Conservation (phyloP, 2,329 filamentous ascomycete genomes). For the Chaetomium strumarium region DNA sequence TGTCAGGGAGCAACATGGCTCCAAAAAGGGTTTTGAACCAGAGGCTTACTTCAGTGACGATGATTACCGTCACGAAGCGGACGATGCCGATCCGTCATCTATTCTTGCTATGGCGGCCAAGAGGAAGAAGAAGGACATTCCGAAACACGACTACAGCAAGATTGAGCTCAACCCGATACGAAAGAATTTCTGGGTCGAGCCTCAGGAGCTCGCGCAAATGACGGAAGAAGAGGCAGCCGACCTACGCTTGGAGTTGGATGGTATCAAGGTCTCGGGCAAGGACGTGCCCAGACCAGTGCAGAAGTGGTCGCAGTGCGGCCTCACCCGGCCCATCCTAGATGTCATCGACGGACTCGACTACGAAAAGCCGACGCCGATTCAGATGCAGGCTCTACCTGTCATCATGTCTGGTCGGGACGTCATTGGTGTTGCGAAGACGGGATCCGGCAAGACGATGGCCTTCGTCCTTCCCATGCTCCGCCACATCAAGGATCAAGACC, state of each 20-base stretch:
- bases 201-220: conserved; percentile 74
- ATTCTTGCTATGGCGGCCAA: conserved; percentile 52
- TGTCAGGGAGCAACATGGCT: conserved; percentile 33
- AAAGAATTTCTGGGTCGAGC: conserved; percentile 93
- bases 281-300: conserved; percentile 89
- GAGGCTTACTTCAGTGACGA: conserved; percentile 88
- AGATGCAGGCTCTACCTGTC: conserved; percentile 88
- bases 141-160: conserved; percentile 78
- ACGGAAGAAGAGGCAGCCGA: conserved; percentile 78
- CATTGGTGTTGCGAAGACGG: conserved; percentile 94
- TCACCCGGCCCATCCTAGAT: conserved; percentile 80
- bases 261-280: conserved; percentile 86
- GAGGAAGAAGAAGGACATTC: conserved; percentile 95
- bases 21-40: conserved; percentile 58
- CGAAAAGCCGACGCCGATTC: conserved; percentile 85
- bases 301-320: conserved; percentile 93
- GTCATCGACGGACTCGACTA: conserved; percentile 77
- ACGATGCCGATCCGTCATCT: conserved; percentile 41
- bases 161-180: conserved; percentile 78
- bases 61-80: conserved; percentile 53
- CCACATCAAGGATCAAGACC: conserved; percentile 89
- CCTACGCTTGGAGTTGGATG: conserved; percentile 81
- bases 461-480: conserved; percentile 96
- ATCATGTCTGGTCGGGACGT: conserved; percentile 96
- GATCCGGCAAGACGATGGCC: conserved; percentile 94